Base-by-base conservation (phyloP, 495 filamentous ascomycete genomes). In the Copromyces sp. region DNA sequence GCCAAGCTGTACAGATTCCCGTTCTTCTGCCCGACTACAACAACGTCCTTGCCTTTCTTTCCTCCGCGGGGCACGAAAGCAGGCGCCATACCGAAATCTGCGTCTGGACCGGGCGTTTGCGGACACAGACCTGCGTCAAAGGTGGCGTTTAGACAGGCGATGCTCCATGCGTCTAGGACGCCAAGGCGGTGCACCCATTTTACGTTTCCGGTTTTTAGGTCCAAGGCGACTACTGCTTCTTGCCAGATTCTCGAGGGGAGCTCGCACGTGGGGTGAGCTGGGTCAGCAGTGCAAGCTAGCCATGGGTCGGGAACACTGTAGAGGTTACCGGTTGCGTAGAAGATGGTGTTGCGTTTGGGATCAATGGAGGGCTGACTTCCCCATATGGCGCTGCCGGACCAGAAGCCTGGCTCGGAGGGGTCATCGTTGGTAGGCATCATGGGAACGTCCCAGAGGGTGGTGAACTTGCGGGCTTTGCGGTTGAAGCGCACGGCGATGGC, bases 11-110 rank as follows among this genome's bases (percentile, higher is more conserved):
- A 81, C 24, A 84, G 73, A 39, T 74, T 76, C 2, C 81, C 83
- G 73, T 79, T 81, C 76, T 84, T 84, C 78, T 81, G 80, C 11
- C 83, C 82, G 0, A 81, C 71, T 6, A 82, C 76, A 8, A 84
- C 16, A 24, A 77, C 72, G 72, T 83, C 81, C 29, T 70, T 59
- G n/a, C 72, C 70, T 32, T 69, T 72, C 20, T 71, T 74, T 2
- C 74, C 73, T 17, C 40, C 40, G 42, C 37, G 2, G 42, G 39
- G 40, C 1, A 85, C 76, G 68, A 81, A 81, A 4, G 78, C 40
- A 3, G 83, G 83, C 39, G 83, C 83, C 78, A 85, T 85, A 2
- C 80, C 83, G 59, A 85, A 85, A 69, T 84, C 80, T 24, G 77
- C 75, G 74, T 85, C 81, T 37, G 73, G 72, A 14, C 83, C 82